Evolutionary conservation across 164 flowering plant species (phyloP), one percentile per base, ranked within the genome.

Genomic region (Kalanchoe fedtschenkoi): DNA sequence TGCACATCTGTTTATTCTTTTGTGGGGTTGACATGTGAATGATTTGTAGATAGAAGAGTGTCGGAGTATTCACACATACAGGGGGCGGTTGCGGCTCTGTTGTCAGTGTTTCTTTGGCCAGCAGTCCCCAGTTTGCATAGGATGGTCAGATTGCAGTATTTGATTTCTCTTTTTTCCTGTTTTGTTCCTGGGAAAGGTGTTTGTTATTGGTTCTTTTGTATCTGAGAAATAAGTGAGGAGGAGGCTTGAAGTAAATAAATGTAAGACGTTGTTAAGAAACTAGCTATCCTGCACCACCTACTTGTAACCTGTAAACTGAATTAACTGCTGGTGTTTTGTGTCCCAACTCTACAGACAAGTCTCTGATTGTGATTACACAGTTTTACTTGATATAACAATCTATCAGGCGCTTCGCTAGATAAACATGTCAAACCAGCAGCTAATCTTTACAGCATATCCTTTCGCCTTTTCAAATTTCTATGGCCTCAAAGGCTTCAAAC

Each of bases 401-500:
- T n/a, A n/a, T n/a, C n/a, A n/a, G n/a, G n/a, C n/a, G n/a, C n/a
- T n/a, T n/a, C n/a, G n/a, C n/a, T n/a, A n/a, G n/a, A n/a, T n/a
- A n/a, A n/a, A n/a, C n/a, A n/a, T n/a, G n/a, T n/a, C n/a, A n/a
- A n/a, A n/a, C n/a, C n/a, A n/a, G n/a, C n/a, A n/a, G n/a, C n/a
- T n/a, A n/a, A n/a, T n/a, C 1, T 42, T 42, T 5, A 42, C 46
- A 8, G n/a, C 14, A 15, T 42, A 42, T 5, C 14, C 44, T 0
- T 22, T 46, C 26, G 54, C 14, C 13, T 22, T 22, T 22, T 22
- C 1, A 5, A 47, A 5, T 0, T 13, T 26, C 56, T 26, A 77
- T 16, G 33, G 28, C 71, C 66, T 87, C 79, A 87, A 74, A 2
- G 97, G 97, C 62, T 82, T 83, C 77, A 89, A 44, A 10, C 97